Base-by-base conservation (phyloP, 768 basidiomycete species). In the Agaricus subrufescens region DNA sequence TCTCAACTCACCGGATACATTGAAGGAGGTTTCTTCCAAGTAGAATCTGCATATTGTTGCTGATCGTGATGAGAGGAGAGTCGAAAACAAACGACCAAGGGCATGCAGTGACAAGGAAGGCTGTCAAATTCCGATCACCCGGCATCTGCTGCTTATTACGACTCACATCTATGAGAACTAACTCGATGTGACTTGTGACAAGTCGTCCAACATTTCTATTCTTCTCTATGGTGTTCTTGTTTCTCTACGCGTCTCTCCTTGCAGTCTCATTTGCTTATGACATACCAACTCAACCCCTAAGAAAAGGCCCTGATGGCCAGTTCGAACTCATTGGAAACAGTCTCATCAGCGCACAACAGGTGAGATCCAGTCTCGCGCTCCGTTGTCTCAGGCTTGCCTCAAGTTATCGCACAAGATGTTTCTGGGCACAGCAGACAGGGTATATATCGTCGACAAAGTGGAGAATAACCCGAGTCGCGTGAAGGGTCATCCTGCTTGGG, bases 361-460 rank as follows among this genome's bases (percentile, higher is more conserved):
- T 86, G 58, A 44, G 72, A 57, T 23, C 11, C 11, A 34, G 11
- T 34, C 7, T 11, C 8, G 11, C 2, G n/a, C 40, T 39, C 19
- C 11, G 26, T 38, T 39, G 29, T 19, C 34, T 14, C 29, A 48
- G 26, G 51, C 56, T 39, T 44, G 23, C 55, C 14, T 37, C 12
- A 12, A 30, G 1, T 11, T 31, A 31, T 30, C 42, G 37, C 11
- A 9, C 15, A 27, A 82, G 80, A 62, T 80, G 56, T 82, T 82
- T 61, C 64, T 82, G 25, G 80, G 78, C 19, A 74, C 69, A 5
- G 58, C 64, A 19, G 71, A 77, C 56, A 77, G 70, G 52, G 72
- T 80, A 0, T 82, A 76, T 59, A 76, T 92, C 60, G 67, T 92
- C 26, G 91, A 94, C 75, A 93, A 94, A 72, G 81, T 81, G 7